Evolutionary conservation across 108 stramenopile species (phyloP).

Genomic region (Asterionellopsis glacialis): DNA sequence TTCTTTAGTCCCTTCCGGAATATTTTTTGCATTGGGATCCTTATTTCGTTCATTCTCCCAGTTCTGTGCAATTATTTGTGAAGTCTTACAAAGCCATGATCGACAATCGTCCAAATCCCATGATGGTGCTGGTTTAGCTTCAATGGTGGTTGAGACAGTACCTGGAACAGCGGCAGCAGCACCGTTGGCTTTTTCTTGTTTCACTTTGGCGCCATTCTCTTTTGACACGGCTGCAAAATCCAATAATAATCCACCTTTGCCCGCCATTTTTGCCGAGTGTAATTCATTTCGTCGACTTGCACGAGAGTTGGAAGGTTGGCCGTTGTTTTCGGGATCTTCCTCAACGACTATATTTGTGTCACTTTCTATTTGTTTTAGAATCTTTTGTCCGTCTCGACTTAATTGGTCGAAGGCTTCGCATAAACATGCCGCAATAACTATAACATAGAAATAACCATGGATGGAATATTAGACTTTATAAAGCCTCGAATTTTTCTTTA

Average conservation of each 20-base stretch:
- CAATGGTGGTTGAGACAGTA: constrained; percentile 19
- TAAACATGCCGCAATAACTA: constrained; percentile 74
- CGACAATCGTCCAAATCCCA: constrained; percentile 84
- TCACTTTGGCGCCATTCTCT: not conserved
- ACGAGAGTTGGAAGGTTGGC: constrained; percentile 29
- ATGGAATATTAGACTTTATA: not conserved
- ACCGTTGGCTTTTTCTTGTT: constrained; percentile 24
- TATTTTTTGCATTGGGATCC: constrained; percentile 11
- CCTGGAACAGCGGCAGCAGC: not conserved
- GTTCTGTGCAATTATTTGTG: constrained; percentile 61
- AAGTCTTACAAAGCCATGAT: constrained; percentile 76
- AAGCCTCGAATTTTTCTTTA: not conserved
- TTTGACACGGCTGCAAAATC: constrained; percentile 33
- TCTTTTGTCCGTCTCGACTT: constrained; percentile 50
- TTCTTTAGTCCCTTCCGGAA: constrained; percentile 63
- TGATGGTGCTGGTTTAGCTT: constrained; percentile 52
- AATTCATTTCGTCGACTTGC: constrained; percentile 70
- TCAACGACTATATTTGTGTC: constrained; percentile 20
- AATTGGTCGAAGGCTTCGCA: constrained; percentile 83
- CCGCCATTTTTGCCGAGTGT: constrained; percentile 75
- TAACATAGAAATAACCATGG: constrained; percentile 11
- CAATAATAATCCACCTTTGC: constrained; percentile 71
- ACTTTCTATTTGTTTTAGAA: constrained; percentile 59
- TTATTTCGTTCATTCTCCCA: constrained; percentile 70
- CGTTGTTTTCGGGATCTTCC: constrained; percentile 1